A percentile compares a stretch with the other conserved stretches of the same genome.
These are phyloP conservation scores for Trichoderma pleuroti DNA, from an alignment of 2,329 filamentous ascomycete genomes.

Conservation along the genomic window DNA sequence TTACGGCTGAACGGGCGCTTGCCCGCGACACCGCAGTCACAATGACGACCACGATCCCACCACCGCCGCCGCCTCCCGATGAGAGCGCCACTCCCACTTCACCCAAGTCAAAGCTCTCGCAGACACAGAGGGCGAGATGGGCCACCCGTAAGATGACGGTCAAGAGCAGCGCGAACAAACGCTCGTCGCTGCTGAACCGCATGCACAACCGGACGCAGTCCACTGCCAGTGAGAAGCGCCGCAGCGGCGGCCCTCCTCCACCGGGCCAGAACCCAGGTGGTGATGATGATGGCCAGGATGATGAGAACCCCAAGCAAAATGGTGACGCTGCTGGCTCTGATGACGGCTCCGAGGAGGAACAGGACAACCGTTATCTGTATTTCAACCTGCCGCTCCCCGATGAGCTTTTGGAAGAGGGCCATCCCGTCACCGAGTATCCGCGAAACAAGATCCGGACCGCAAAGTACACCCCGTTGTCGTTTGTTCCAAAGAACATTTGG, in stretches of 20 bases:
- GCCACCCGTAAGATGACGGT: slow-evolving; percentile 85
- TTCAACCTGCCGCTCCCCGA: slow-evolving; percentile 82
- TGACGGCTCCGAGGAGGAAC: slow-evolving; percentile 38
- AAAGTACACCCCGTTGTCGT: slow-evolving; percentile 94
- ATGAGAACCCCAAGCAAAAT: slow-evolving; percentile 16
- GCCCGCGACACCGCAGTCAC: slow-evolving; percentile 35
- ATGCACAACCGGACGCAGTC: slow-evolving; percentile 57
- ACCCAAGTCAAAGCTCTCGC: slow-evolving; percentile 23
- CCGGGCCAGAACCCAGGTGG: slow-evolving; percentile 30
- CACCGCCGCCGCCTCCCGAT: slow-evolving; percentile 8
- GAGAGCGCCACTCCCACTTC: slow-evolving; percentile 19
- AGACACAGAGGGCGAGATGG: slow-evolving; percentile 83
- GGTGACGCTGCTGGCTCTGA: slow-evolving; percentile 35
- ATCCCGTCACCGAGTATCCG: slow-evolving; percentile 65
- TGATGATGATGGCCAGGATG: slow-evolving; percentile 28
- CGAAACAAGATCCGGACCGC: slow-evolving; percentile 97
- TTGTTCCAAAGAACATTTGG: slow-evolving; percentile 94
- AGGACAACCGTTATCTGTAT: slow-evolving; percentile 61
- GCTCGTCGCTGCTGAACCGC: slow-evolving; percentile 76
- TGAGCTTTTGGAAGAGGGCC: slow-evolving; percentile 72
- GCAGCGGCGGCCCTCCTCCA: slow-evolving; percentile 34
- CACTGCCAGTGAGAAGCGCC: slow-evolving; percentile 67
- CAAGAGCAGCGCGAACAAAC: slow-evolving; percentile 72
- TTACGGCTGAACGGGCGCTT: slow-evolving; percentile 38
- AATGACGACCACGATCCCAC: slow-evolving; percentile 30